A percentile compares a stretch with the other conserved stretches of the same genome.
These are phyloP conservation scores for Fusarium multiceps DNA, from an alignment of 2,329 filamentous ascomycete genomes.

Conservation along the genomic window DNA sequence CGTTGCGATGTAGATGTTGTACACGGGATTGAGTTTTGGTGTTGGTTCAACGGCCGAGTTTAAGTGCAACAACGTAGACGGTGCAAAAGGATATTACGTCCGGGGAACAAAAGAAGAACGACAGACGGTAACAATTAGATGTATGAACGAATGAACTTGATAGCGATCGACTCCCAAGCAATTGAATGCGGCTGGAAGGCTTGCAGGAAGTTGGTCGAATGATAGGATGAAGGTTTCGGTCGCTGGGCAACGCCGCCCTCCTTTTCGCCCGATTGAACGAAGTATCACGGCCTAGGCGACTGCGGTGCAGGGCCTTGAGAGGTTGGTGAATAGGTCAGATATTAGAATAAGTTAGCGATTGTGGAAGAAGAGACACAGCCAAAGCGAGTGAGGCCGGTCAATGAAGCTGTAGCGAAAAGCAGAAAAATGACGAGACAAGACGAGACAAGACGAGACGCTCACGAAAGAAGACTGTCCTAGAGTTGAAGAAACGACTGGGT, in stretches of 20 bases:
- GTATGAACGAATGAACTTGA: slow-evolving; percentile 33
- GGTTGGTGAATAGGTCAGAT: slow-evolving; percentile 21
- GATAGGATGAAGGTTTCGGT: slow-evolving; percentile 40
- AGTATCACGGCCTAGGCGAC: slow-evolving; percentile 35
- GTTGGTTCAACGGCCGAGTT: slow-evolving; percentile 20
- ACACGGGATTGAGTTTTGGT: slow-evolving; percentile 11
- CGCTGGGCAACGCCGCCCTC: slow-evolving; percentile 48
- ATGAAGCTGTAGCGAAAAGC: slow-evolving; percentile 34
- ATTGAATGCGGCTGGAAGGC: slow-evolving; percentile 29
- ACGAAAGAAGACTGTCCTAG: slow-evolving; percentile 40
- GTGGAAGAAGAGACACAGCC: slow-evolving; percentile 55
- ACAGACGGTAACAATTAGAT: slow-evolving; percentile 26
- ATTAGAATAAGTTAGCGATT: slow-evolving; percentile 50
- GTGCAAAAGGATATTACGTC: slow-evolving; percentile 8
- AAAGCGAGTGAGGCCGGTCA: slow-evolving; percentile 68
- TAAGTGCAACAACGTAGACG: slow-evolving; percentile 17
- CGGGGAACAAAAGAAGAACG: slow-evolving; percentile 16
- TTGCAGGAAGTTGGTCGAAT: slow-evolving; percentile 28
- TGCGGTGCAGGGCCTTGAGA: slow-evolving; percentile 16
- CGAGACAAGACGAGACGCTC: slow-evolving; percentile 32
- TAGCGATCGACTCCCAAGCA: slow-evolving; percentile 11
- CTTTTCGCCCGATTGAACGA: slow-evolving; percentile 39
- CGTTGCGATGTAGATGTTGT: slow-evolving; percentile 33
- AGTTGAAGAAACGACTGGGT: slow-evolving; percentile 45
- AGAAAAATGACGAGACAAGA: slow-evolving; percentile 33